Base-by-base conservation (phyloP, 192 early-diverging fungal genomes). In the Mycoemilia scoparia region DNA sequence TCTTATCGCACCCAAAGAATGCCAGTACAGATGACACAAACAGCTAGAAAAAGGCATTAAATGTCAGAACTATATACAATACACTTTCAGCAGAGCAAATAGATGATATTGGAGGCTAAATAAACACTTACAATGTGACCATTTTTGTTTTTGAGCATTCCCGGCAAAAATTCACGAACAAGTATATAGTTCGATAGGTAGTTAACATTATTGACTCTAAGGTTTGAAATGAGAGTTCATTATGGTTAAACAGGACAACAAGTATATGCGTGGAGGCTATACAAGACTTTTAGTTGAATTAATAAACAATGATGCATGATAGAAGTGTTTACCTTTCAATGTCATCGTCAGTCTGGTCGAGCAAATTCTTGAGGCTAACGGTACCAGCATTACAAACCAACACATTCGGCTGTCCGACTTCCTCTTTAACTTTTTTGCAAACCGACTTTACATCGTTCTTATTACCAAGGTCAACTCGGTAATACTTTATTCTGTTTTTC, bases 41-140 rank as follows among this genome's bases (percentile, higher is more conserved):
- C n/a, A n/a, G n/a, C n/a, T n/a, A n/a, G n/a, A n/a, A n/a, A n/a
- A n/a, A n/a, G n/a, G n/a, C n/a, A n/a, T n/a, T n/a, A n/a, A n/a
- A n/a, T n/a, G n/a, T n/a, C n/a, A n/a, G n/a, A n/a, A n/a, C n/a
- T n/a, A n/a, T n/a, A n/a, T n/a, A n/a, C n/a, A n/a, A n/a, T n/a
- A n/a, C n/a, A n/a, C n/a, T n/a, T n/a, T n/a, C n/a, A n/a, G n/a
- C n/a, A n/a, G n/a, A n/a, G n/a, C n/a, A n/a, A n/a, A n/a, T n/a
- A n/a, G n/a, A n/a, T n/a, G n/a, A n/a, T n/a, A n/a, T n/a, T n/a
- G n/a, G n/a, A n/a, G n/a, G n/a, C n/a, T n/a, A n/a, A n/a, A n/a
- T n/a, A n/a, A n/a, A n/a, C n/a, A n/a, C n/a, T n/a, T n/a, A 85
- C 78, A 43, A 89, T 76, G 41, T 85, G 82, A 16, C 85, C 85